Evolutionary conservation across 2,329 filamentous ascomycete species (phyloP), one percentile per base, ranked within the genome.

Genomic region (Penicillium sp.): DNA sequence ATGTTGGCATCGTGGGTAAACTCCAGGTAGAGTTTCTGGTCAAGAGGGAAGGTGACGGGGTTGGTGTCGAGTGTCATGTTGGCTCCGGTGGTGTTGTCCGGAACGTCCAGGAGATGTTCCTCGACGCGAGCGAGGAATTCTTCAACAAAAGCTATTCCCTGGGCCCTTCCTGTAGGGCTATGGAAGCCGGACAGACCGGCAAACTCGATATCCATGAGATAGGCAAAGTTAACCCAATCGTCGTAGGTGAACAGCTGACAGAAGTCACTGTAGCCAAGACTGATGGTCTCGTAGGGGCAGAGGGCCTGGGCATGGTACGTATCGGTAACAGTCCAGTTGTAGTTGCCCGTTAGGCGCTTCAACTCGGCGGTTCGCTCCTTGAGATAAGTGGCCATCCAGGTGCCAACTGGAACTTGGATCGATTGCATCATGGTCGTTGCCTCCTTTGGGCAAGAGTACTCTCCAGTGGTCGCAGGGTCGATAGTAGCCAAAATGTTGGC

Each of bases 1-100:
- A 91, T 90, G 70, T 89, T 90, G 35, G 87, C 89, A 74, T 93
- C 90, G 73, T 93, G 90, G 16, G 85, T 87, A 72, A 92, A 92
- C 77, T 92, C 90, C 51, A 92, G 84, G 73, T 92, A 91, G 16
- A 93, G 79, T 22, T 79, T 83, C 70, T 93, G 90, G 69, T 91
- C 85, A 4, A 90, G 76, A 0, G 90, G 90, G 71, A 93, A 93
- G 0, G 89, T 92, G 37, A 79, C 78, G 0, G 82, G 82, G 73
- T 83, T 90, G 69, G 81, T 85, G 55, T 72, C 70, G 3, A 75
- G 60, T 6, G 73, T 76, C 43, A 64, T 58, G 59, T 75, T 81
- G 47, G 80, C 70, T 67, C 90, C 87, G 70, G 66, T 68, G 7
- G 63, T 61, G 4, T 64, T 68, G 0, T 61, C 55, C 3, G 65